A percentile compares a stretch with the other conserved stretches of the same genome.
These are phyloP conservation scores for Paraphaeosphaeria sporulosa DNA, from an alignment of 2,329 filamentous ascomycete species.

Conservation along the genomic window DNA sequence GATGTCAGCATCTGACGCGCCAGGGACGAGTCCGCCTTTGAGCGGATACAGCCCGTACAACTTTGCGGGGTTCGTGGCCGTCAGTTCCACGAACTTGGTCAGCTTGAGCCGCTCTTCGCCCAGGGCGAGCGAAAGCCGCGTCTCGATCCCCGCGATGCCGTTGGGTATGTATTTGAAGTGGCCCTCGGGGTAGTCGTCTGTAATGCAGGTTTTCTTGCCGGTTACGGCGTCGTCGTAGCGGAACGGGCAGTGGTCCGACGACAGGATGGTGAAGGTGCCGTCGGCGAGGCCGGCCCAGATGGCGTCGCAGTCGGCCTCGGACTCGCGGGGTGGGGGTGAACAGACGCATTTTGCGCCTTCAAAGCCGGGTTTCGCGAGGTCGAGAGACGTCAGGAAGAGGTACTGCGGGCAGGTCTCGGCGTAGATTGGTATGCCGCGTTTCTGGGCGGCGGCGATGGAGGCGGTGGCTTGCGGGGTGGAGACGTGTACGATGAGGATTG, in stretches of 20 bases:
- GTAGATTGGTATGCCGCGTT: conserved; percentile 58
- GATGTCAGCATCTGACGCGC: conserved; percentile 63
- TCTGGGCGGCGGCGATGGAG: conserved; percentile 60
- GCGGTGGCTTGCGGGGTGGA: conserved; percentile 56
- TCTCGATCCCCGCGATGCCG: conserved; percentile 66
- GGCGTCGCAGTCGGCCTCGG: conserved; percentile 56
- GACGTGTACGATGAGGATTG: conserved; percentile 64
- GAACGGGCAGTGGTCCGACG: conserved; percentile 60
- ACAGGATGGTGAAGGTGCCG: conserved; percentile 62
- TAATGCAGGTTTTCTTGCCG: conserved; percentile 59
- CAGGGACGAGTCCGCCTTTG: conserved; percentile 61
- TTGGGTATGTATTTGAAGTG: conserved; percentile 67
- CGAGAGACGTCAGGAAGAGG: conserved; percentile 60
- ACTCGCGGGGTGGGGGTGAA: conserved; percentile 60
- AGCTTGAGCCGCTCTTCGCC: conserved; percentile 50
- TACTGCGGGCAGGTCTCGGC: conserved; percentile 67
- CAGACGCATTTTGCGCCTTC: conserved; percentile 65
- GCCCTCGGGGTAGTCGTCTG: conserved; percentile 52
- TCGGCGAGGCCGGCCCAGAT: conserved; percentile 61
- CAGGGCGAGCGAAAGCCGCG: conserved; percentile 59
- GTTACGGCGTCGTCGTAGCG: conserved; percentile 52
- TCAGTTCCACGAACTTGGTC: conserved; percentile 63
- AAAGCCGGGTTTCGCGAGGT: conserved; percentile 60
- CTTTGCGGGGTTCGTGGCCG: conserved; percentile 63
- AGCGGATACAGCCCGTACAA: conserved; percentile 63